Evolutionary conservation across 108 stramenopile species (phyloP).

Genomic region (Hondaea fermentalgiana): DNA sequence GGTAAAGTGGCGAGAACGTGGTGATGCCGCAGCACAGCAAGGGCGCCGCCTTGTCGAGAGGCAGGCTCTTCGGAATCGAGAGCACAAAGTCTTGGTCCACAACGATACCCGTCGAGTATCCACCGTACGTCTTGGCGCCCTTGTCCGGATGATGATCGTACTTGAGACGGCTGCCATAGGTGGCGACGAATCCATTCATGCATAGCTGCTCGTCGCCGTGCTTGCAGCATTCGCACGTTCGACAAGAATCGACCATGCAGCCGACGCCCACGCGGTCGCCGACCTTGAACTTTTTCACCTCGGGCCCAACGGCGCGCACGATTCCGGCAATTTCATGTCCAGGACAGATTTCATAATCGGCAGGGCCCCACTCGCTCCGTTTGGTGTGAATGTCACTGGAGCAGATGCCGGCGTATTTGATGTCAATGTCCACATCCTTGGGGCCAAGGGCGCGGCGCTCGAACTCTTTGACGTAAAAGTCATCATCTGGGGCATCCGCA

Average conservation of each 20-base stretch:
- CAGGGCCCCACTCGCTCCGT: conserved; percentile 18
- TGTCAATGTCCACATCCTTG: conserved; percentile 27
- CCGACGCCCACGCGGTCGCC: conserved; percentile 61
- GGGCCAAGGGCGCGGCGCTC: background rate
- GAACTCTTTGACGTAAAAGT: background rate
- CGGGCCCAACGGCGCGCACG: conserved; percentile 39
- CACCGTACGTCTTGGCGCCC: conserved; percentile 35
- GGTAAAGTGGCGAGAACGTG: conserved; percentile 43
- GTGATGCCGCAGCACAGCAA: conserved; percentile 62
- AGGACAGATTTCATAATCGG: conserved; percentile 21
- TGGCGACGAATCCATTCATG: background rate
- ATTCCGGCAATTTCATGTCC: conserved; percentile 47
- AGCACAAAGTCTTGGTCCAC: conserved; percentile 43
- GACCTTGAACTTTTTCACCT: conserved; percentile 51
- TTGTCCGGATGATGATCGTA: background rate
- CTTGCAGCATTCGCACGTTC: conserved; percentile 44
- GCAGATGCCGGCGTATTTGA: conserved; percentile 52
- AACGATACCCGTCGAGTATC: conserved; percentile 35
- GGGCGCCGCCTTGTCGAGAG: conserved; percentile 28
- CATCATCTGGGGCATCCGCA: no score
- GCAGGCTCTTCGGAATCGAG: conserved; percentile 35
- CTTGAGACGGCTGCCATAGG: conserved; percentile 27
- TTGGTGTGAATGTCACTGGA: conserved; percentile 45
- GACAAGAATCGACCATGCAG: conserved; percentile 54
- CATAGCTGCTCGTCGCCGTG: conserved; percentile 47